Percentiles rank a stretch among this genome's conserved stretches.
phyloP scores from a whole-genome alignment of 352 stramenopile species.

The Phytophthora europaea region DNA sequence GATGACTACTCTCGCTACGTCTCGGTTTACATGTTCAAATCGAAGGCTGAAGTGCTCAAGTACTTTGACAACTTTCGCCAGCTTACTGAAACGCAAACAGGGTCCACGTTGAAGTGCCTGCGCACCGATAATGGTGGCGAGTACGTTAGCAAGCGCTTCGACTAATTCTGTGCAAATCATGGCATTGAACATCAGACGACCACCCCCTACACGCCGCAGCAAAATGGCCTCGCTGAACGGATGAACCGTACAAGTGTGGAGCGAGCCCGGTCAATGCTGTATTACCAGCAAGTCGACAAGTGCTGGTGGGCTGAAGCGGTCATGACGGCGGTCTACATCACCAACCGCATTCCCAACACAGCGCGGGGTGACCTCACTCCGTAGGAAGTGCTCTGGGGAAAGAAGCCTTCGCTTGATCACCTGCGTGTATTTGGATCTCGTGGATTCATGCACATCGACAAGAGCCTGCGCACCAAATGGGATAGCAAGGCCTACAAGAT shows the following conservation, averaged over 20 bases:
- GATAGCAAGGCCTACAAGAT: slow-evolving; percentile 17
- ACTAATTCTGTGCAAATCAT: slow-evolving; percentile 9
- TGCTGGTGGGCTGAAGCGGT: slow-evolving; percentile 14
- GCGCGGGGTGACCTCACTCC: background rate
- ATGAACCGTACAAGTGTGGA: slow-evolving; percentile 25
- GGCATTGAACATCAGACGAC: slow-evolving; percentile 25
- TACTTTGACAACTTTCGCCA: slow-evolving; percentile 7
- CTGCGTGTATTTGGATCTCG: slow-evolving; percentile 26
- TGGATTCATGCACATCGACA: slow-evolving; percentile 25
- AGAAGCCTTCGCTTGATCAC: slow-evolving; percentile 17
- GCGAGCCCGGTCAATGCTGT: slow-evolving; percentile 6
- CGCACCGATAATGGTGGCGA: slow-evolving; percentile 26
- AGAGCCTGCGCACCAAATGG: slow-evolving; percentile 15
- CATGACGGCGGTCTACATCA: slow-evolving; percentile 15
- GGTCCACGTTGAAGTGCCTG: slow-evolving; percentile 11
- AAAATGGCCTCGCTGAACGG: slow-evolving; percentile 24
- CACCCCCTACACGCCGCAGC: slow-evolving; percentile 14
- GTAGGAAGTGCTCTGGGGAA: slow-evolving; percentile 11
- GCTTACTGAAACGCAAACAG: slow-evolving; percentile 13
- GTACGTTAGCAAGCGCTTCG: slow-evolving; percentile 7
- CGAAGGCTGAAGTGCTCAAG: slow-evolving; percentile 10
- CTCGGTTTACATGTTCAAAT: slow-evolving; percentile 6
- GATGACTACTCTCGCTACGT: slow-evolving; percentile 32
- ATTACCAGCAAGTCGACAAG: slow-evolving; percentile 19
- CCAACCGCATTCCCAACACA: slow-evolving; percentile 18